These are phyloP conservation scores for Fusarium paranaense DNA, from an alignment of 2,329 filamentous ascomycete genomes.

Conservation along the genomic window DNA sequence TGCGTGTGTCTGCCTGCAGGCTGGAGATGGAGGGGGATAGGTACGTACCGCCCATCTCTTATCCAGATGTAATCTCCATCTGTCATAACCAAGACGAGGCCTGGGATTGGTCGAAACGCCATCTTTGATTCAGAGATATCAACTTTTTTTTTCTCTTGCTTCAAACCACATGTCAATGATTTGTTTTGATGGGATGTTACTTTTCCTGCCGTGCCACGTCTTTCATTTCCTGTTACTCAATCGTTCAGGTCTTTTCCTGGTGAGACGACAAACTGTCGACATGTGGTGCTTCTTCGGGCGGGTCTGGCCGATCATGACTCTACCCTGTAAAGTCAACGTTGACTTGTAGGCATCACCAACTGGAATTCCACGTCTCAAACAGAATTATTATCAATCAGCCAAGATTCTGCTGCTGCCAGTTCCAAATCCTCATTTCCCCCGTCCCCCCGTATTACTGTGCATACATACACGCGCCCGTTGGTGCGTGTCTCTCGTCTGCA, in stretches of 20 bases:
- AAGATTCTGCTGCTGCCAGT: slow-evolving; percentile 10
- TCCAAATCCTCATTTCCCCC: slow-evolving; percentile 10
- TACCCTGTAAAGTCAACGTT: background rate
- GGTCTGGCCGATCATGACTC: background rate
- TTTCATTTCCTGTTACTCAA: slow-evolving; percentile 13
- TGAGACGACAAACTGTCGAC: slow-evolving; percentile 1
- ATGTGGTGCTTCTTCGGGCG: background rate
- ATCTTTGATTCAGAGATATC: slow-evolving; percentile 37
- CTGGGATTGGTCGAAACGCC: slow-evolving; percentile 32
- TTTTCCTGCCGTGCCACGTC: slow-evolving; percentile 24
- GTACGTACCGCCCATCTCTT: slow-evolving; percentile 24
- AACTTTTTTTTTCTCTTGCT: slow-evolving; percentile 12
- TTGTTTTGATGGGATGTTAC: background rate
- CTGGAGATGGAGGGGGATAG: slow-evolving; percentile 9
- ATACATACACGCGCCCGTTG: background rate
- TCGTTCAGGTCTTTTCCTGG: background rate
- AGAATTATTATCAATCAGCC: slow-evolving; percentile 12
- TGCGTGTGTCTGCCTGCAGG: background rate
- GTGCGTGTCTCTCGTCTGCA: background rate
- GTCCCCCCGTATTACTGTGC: background rate
- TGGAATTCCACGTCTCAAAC: background rate
- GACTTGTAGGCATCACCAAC: background rate
- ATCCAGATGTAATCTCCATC: slow-evolving; percentile 41
- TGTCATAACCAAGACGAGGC: slow-evolving; percentile 35
- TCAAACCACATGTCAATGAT: slow-evolving; percentile 15